Conservation (phyloP, 2,329 filamentous ascomycete genomes). For the Endoconidiophora laricicola region DNA sequence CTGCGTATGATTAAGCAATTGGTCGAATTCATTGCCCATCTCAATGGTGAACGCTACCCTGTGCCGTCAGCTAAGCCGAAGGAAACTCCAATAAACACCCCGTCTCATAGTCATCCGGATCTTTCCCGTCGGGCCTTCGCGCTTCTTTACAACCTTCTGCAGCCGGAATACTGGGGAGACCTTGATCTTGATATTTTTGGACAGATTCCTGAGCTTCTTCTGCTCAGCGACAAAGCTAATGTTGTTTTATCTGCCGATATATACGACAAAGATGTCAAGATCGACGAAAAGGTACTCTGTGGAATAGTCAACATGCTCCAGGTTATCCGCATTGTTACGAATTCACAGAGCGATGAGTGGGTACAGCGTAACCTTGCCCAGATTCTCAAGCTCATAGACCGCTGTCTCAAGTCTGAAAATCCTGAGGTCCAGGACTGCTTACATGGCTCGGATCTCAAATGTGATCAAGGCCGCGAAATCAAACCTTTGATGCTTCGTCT, state of each 20-base stretch:
- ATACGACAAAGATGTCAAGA: constrained; percentile 47
- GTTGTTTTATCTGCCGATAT: constrained; percentile 41
- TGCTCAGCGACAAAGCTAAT: constrained; percentile 63
- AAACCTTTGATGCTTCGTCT: constrained; percentile 64
- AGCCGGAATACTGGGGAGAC: constrained; percentile 79
- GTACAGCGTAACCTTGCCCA: constrained; percentile 59
- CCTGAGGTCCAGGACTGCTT: constrained; percentile 88
- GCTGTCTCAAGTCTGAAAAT: constrained; percentile 73
- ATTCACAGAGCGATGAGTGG: constrained; percentile 82
- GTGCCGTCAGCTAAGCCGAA: constrained; percentile 54
- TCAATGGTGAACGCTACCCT: constrained; percentile 63
- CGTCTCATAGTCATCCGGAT: constrained; percentile 18
- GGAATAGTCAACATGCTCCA: constrained; percentile 73
- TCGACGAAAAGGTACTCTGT: constrained; percentile 45
- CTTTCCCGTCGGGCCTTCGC: constrained; percentile 57
- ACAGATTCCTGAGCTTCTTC: constrained; percentile 72
- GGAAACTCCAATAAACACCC: constrained; percentile 29
- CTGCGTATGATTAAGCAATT: constrained; percentile 85
- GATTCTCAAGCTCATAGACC: constrained; percentile 79
- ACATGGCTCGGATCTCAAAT: constrained; percentile 54
- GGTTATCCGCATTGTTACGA: constrained; percentile 75
- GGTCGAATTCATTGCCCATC: constrained; percentile 81
- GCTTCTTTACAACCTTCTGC: constrained; percentile 68
- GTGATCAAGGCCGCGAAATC: constrained; percentile 52
- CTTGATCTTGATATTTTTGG: constrained; percentile 73